Conservation (phyloP, 1,139 yeast genomes). For the Hemisphaericaspora lyxosophila region DNA sequence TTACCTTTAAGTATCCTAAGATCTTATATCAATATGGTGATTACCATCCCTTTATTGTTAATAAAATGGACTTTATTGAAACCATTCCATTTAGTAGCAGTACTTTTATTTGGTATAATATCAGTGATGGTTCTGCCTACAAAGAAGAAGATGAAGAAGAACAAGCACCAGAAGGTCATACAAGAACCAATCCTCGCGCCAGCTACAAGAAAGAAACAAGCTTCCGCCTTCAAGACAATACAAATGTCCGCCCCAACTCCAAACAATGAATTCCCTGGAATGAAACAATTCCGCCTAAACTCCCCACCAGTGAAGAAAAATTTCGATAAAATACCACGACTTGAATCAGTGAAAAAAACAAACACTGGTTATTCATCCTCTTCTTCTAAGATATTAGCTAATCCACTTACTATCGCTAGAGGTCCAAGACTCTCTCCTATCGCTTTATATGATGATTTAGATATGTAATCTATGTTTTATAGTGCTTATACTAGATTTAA, state of each 20-base stretch:
- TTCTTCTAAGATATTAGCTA: neutral
- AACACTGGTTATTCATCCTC: neutral
- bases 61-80: conserved; percentile 6
- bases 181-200: neutral
- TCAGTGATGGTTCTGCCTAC: neutral
- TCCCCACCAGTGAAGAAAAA: conserved; percentile 1
- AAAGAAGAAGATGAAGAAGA: neutral
- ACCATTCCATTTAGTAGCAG: conserved; percentile 3
- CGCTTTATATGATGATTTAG: neutral
- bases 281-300: conserved; percentile 5
- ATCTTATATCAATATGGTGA: conserved; percentile 16
- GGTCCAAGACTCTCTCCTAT: neutral
- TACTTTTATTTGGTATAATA: neutral
- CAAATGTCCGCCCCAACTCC: neutral
- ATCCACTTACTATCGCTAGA: neutral
- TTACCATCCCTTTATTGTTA: conserved; percentile 19
- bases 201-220: neutral
- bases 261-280: conserved; percentile 2
- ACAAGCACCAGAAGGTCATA: neutral
- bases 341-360: neutral
- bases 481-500: too few relatives aligned
- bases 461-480: neutral
- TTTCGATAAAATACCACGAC: neutral
- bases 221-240: neutral
- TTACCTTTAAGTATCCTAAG: conserved; percentile 20